Evolutionary conservation across 306 rosid species (phyloP).

Genomic region (Fagus crenata): DNA sequence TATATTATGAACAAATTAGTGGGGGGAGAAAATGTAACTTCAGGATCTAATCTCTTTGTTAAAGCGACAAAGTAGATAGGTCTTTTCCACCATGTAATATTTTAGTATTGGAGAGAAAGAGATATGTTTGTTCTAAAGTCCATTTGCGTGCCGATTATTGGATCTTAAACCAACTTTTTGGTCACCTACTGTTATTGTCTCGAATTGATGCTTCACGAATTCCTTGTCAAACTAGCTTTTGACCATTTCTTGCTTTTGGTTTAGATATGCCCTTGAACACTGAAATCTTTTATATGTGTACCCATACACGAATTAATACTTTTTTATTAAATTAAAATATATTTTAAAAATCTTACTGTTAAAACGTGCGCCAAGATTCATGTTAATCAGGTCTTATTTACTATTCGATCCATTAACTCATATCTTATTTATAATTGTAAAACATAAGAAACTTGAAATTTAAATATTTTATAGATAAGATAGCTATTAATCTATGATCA

Average conservation of each 20-base stretch:
- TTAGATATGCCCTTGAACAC: conserved; percentile 19
- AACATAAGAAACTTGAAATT: no score
- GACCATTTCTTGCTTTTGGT: conserved; percentile 48
- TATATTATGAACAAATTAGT: conserved; percentile 14
- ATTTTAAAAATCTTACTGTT: no score
- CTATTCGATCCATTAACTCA: no score
- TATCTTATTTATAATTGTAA: no score
- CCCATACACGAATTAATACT: no score
- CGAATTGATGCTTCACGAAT: conserved; percentile 29
- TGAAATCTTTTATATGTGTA: not conserved
- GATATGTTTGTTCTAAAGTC: conserved; percentile 16
- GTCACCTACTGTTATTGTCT: conserved; percentile 55
- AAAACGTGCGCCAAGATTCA: no score
- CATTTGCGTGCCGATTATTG: conserved; percentile 21
- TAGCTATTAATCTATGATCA: no score
- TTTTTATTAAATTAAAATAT: no score
- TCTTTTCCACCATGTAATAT: conserved; percentile 17
- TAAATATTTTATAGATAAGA: no score
- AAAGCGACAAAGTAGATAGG: conserved; percentile 32
- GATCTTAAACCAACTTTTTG: conserved; percentile 41
- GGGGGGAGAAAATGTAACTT: conserved; percentile 20
- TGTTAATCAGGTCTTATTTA: no score
- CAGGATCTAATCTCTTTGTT: conserved; percentile 35
- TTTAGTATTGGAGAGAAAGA: conserved; percentile 25
- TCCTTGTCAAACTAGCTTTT: conserved; percentile 52